A percentile compares a stretch with the other conserved stretches of the same genome.
Conservation (phyloP, 176 grass and related monocot genomes). For the Echinochloa phyllopogon region DNA sequence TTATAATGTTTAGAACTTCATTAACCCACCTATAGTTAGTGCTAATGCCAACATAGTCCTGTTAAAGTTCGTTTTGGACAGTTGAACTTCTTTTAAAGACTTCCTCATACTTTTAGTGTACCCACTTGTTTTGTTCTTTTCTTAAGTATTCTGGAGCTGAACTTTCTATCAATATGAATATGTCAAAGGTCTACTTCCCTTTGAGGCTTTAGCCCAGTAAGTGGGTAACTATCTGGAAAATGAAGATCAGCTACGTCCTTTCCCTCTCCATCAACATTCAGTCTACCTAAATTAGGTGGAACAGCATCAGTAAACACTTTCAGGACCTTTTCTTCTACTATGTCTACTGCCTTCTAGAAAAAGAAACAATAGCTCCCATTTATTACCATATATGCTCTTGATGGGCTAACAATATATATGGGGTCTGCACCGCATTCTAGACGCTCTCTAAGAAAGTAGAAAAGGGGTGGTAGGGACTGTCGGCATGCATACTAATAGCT, state of each 20-base stretch:
- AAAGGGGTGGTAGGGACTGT: not conserved
- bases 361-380: not conserved
- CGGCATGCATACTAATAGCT: slow-evolving; percentile 5
- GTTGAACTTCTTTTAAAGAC: not conserved
- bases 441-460: not conserved
- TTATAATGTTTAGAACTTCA: not conserved
- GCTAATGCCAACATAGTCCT: not conserved
- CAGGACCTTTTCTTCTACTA: slow-evolving; percentile 4
- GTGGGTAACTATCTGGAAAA: not conserved
- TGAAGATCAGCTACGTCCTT: not conserved
- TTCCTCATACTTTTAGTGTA: not conserved
- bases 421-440: not conserved
- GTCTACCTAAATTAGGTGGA: slow-evolving; percentile 31
- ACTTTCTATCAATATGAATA: slow-evolving; percentile 3
- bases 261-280: slow-evolving; percentile 5
- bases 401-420: slow-evolving; percentile 21
- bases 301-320: slow-evolving; percentile 23
- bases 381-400: slow-evolving; percentile 8
- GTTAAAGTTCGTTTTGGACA: not conserved
- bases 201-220: not conserved
- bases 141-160: not conserved
- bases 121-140: slow-evolving; percentile 39
- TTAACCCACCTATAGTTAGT: not conserved
- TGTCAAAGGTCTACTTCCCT: not conserved
- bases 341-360: slow-evolving; percentile 6